Percentiles rank a stretch among this genome's conserved stretches.
These are phyloP conservation scores for Fraxinus latifolia DNA, from an alignment of 305 asterid genomes.

Conservation along the genomic window DNA sequence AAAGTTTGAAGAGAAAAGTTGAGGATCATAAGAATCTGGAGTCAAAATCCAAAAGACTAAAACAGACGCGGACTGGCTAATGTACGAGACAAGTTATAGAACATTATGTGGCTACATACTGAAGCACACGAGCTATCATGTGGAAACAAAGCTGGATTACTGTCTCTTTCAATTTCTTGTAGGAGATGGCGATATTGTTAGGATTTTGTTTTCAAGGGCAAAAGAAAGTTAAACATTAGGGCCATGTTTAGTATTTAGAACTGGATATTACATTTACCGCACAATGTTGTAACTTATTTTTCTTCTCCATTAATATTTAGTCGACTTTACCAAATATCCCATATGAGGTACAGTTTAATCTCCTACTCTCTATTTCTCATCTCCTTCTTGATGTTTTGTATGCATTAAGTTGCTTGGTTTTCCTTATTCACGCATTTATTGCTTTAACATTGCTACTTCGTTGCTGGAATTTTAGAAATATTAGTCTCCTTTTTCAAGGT, in stretches of 20 bases:
- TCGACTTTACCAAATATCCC: background rate
- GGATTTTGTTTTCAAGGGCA: background rate
- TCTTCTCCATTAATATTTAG: background rate
- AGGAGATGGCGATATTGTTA: background rate
- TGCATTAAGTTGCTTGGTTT: background rate
- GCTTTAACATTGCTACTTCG: background rate
- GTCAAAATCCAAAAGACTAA: conserved; percentile 51
- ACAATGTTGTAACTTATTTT: background rate
- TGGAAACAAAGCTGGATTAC: background rate
- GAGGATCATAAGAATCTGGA: conserved; percentile 39
- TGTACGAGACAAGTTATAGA: background rate
- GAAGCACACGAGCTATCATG: background rate
- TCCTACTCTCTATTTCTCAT: background rate
- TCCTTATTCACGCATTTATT: background rate
- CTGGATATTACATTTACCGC: background rate
- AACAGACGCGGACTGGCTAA: conserved; percentile 44
- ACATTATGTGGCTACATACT: background rate
- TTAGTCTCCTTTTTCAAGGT: conserved; percentile 44
- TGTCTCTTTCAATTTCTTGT: background rate
- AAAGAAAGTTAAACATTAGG: background rate
- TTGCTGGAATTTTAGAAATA: background rate
- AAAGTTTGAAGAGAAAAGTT: conserved; percentile 46
- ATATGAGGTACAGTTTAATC: background rate
- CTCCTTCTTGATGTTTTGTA: background rate
- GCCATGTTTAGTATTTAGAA: background rate